Conservation (phyloP, 1,284 basidiomycete species). For the Irpex rosettiformis region DNA sequence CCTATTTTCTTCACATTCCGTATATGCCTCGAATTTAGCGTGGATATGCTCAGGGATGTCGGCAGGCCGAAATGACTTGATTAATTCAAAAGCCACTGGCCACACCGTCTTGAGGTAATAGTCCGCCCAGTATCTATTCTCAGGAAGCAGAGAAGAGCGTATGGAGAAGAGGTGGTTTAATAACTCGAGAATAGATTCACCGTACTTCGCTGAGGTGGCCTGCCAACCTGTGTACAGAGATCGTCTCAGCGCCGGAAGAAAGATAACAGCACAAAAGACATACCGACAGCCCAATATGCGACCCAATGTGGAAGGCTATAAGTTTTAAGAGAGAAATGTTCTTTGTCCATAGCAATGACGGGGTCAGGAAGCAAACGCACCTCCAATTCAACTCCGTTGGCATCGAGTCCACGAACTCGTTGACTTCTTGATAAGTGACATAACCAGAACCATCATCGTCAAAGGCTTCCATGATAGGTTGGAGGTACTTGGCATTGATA, state of each 20-base stretch:
- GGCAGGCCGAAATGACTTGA: constrained; percentile 15
- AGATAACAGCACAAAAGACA: background rate
- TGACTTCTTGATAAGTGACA: constrained; percentile 44
- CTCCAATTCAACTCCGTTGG: constrained; percentile 21
- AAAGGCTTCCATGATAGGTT: constrained; percentile 43
- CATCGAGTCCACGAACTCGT: constrained; percentile 32
- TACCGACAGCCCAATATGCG: constrained; percentile 26
- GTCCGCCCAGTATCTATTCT: constrained; percentile 22
- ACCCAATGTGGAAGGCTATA: constrained; percentile 25
- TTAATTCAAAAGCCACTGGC: constrained; percentile 17
- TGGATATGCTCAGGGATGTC: constrained; percentile 14
- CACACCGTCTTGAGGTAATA: constrained; percentile 22
- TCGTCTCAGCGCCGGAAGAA: background rate
- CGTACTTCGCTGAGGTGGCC: constrained; percentile 19
- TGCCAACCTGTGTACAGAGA: constrained; percentile 20
- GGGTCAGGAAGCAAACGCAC: constrained; percentile 9
- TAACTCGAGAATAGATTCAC: constrained; percentile 16
- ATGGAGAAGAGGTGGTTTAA: constrained; percentile 22
- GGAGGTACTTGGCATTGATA: constrained; percentile 40
- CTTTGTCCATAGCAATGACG: background rate
- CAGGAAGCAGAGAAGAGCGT: constrained; percentile 15
- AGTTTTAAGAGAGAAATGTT: no score
- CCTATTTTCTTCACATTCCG: constrained; percentile 18
- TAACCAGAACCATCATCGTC: constrained; percentile 49
- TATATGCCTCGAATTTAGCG: constrained; percentile 19